Evolutionary conservation across 2,329 filamentous ascomycete species (phyloP).

Genomic region (Diaporthe amygdali): DNA sequence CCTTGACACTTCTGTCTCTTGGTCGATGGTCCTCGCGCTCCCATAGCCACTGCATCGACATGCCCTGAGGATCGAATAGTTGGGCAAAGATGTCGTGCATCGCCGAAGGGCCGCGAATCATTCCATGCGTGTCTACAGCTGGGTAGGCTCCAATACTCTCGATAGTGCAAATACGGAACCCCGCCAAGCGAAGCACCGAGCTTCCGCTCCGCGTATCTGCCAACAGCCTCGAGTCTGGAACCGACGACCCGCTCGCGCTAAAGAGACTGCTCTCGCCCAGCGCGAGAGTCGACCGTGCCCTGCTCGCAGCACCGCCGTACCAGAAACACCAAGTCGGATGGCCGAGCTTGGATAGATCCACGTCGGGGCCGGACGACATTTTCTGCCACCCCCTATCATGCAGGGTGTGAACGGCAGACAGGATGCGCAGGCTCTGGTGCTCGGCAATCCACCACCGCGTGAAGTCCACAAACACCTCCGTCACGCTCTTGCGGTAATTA

Average conservation of each 20-base stretch:
- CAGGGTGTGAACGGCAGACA: constrained; percentile 22
- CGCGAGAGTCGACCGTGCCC: neutral
- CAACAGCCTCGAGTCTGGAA: neutral
- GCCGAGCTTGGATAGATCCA: neutral
- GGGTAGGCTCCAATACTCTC: neutral
- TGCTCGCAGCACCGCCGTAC: neutral
- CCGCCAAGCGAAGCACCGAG: neutral
- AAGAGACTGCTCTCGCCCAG: neutral
- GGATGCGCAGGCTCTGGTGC: constrained; percentile 20
- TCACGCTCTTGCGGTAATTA: constrained; percentile 15
- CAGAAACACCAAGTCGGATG: neutral
- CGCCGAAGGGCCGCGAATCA: neutral
- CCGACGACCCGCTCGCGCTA: neutral
- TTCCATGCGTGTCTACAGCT: neutral
- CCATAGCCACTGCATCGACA: too few relatives aligned
- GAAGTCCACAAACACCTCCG: constrained; percentile 20
- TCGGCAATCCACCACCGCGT: constrained; percentile 26
- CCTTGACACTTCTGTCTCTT: too few relatives aligned
- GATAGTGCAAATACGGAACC: neutral
- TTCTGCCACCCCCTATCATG: neutral
- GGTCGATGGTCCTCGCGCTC: too few relatives aligned
- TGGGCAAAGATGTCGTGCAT: too few relatives aligned
- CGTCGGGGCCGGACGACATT: neutral
- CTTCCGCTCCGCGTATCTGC: neutral
- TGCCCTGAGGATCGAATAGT: too few relatives aligned